Evolutionary conservation across 371 early-diverging fungal genomes (phyloP).

Genomic region (Astathelohania contejeani): DNA sequence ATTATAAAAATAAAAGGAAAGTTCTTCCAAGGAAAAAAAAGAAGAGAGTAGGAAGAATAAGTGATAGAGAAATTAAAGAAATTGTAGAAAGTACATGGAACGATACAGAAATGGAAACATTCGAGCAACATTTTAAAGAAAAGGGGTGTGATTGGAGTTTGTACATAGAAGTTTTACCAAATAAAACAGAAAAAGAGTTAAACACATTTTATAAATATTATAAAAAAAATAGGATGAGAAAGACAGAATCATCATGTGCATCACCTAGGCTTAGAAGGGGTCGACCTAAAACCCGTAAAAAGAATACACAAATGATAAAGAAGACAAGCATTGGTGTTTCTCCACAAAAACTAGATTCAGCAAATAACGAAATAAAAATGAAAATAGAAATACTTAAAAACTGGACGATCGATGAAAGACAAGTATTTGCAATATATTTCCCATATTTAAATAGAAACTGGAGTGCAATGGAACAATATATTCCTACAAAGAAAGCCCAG

Average conservation of each 20-base stretch:
- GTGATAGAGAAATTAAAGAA: slow-evolving; percentile 29
- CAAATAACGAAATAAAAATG: too few relatives aligned
- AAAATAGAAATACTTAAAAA: slow-evolving; percentile 8
- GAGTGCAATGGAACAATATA: slow-evolving; percentile 31
- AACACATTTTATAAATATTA: slow-evolving; percentile 39
- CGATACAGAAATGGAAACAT: slow-evolving; percentile 24
- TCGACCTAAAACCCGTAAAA: not conserved
- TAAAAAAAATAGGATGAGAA: slow-evolving; percentile 6
- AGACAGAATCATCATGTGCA: slow-evolving; percentile 1
- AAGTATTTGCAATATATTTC: slow-evolving; percentile 47
- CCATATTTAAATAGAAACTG: slow-evolving; percentile 47
- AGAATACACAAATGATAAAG: not conserved
- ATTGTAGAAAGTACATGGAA: slow-evolving; percentile 34
- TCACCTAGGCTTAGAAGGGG: too few relatives aligned
- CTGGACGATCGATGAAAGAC: slow-evolving; percentile 46
- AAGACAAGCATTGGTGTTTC: not conserved
- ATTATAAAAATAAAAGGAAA: slow-evolving; percentile 37
- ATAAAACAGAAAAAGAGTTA: slow-evolving; percentile 37
- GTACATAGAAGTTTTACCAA: slow-evolving; percentile 19
- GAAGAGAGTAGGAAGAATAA: slow-evolving; percentile 30
- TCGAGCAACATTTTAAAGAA: slow-evolving; percentile 7
- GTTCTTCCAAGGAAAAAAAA: slow-evolving; percentile 19
- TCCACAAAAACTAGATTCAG: too few relatives aligned
- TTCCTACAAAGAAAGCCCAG: slow-evolving; percentile 29
- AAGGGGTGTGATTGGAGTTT: slow-evolving; percentile 26